Percentiles rank a stretch among this genome's conserved stretches.
These are phyloP conservation scores for Rhizoclosmatium globosum DNA, from an alignment of 192 early-diverging fungal genomes.

Conservation along the genomic window DNA sequence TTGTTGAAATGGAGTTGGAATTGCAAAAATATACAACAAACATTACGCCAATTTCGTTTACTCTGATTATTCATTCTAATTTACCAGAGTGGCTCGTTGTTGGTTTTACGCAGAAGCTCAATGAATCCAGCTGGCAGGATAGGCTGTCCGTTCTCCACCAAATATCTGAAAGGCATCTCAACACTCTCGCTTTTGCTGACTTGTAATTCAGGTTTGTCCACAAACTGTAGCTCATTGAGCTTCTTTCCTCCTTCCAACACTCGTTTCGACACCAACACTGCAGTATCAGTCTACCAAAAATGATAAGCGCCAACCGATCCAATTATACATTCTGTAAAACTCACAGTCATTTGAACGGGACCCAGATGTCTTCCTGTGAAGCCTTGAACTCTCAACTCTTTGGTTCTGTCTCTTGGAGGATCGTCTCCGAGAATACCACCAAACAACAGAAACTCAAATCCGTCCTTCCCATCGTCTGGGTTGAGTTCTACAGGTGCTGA, in stretches of 20 bases:
- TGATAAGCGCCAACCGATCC: not conserved
- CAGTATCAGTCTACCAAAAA: slow-evolving; percentile 72
- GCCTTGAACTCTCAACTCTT: slow-evolving; percentile 70
- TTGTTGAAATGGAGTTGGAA: not conserved
- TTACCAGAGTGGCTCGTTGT: slow-evolving; percentile 55
- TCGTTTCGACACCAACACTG: slow-evolving; percentile 73
- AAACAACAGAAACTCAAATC: slow-evolving; percentile 78
- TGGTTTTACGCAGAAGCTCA: slow-evolving; percentile 75
- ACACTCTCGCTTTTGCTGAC: slow-evolving; percentile 75
- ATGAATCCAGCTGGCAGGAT: slow-evolving; percentile 78
- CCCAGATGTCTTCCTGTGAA: slow-evolving; percentile 78
- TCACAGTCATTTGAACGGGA: slow-evolving; percentile 77
- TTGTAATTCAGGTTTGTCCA: slow-evolving; percentile 78
- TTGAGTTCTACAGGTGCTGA: slow-evolving; percentile 58
- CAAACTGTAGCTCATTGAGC: slow-evolving; percentile 69
- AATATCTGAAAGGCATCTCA: slow-evolving; percentile 81
- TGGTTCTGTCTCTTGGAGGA: slow-evolving; percentile 57
- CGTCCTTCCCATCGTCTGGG: slow-evolving; percentile 52
- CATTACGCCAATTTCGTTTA: too few species aligned
- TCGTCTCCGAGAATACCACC: slow-evolving; percentile 77
- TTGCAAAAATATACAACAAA: too few species aligned
- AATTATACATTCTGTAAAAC: not conserved
- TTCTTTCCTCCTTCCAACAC: slow-evolving; percentile 67
- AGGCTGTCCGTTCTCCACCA: slow-evolving; percentile 59
- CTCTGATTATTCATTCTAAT: too few species aligned